Conservation (phyloP, 345 rosid genomes). For the Salix udensis region DNA sequence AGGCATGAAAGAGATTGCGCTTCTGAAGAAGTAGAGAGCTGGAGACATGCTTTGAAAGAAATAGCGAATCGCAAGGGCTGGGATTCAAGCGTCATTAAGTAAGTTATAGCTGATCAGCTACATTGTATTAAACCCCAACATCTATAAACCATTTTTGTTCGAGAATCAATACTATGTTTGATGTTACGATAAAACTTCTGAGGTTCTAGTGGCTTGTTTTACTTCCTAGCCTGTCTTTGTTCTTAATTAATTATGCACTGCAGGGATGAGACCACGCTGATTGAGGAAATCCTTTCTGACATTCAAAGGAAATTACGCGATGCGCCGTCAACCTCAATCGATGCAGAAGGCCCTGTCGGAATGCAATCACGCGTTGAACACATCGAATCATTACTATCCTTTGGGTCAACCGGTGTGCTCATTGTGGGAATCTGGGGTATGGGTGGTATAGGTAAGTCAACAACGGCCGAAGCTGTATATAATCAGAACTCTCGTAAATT, state of each 20-base stretch:
- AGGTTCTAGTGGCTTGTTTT: too few relatives aligned
- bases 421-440: conserved; percentile 7
- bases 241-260: neutral
- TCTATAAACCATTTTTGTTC: too few relatives aligned
- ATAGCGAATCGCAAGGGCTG: neutral
- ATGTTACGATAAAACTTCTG: too few relatives aligned
- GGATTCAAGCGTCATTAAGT: neutral
- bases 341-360: neutral
- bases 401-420: neutral
- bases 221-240: too few relatives aligned
- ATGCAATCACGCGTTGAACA: neutral
- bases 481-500: neutral
- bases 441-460: conserved; percentile 11
- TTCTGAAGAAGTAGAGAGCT: too few relatives aligned
- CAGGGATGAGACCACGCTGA: neutral
- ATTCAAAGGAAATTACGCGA: neutral
- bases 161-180: too few relatives aligned
- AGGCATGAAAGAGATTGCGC: too few relatives aligned
- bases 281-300: neutral
- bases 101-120: neutral
- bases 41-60: too few relatives aligned
- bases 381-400: neutral
- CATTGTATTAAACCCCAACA: too few relatives aligned
- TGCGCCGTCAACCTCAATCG: too few relatives aligned
- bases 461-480: neutral